Percentiles rank a stretch among this genome's conserved stretches.
Evolutionary conservation across 2,329 filamentous ascomycete species (phyloP).

Genomic region (Exophiala xenobiotica): DNA sequence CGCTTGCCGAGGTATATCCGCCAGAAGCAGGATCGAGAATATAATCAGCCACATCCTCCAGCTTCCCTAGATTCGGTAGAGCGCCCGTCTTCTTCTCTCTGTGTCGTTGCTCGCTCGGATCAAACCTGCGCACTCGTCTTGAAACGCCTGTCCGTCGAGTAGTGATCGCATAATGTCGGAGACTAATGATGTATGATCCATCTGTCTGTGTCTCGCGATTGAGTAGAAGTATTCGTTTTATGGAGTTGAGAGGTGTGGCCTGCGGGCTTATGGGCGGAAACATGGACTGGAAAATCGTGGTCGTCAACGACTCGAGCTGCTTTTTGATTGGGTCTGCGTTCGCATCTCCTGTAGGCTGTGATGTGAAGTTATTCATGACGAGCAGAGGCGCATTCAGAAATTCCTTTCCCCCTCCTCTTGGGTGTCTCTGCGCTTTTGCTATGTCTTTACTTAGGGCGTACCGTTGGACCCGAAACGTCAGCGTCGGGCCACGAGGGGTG

Average conservation of each 20-base stretch:
- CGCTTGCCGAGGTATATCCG: conserved; percentile 89
- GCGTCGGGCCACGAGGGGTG: conserved; percentile 84
- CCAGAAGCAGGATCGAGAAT: conserved; percentile 77
- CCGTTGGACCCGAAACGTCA: conserved; percentile 91
- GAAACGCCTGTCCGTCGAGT: conserved; percentile 83
- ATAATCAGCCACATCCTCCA: conserved; percentile 93
- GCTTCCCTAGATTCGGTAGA: conserved; percentile 83
- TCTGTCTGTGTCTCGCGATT: conserved; percentile 70
- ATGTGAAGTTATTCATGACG: conserved; percentile 97
- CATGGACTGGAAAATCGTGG: conserved; percentile 91
- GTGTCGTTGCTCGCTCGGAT: conserved; percentile 78
- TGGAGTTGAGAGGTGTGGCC: conserved; percentile 83
- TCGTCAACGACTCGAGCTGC: conserved; percentile 88
- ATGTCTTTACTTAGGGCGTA: conserved; percentile 95
- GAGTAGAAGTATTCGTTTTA: conserved; percentile 83
- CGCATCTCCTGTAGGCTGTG: conserved; percentile 57
- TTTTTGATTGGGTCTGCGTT: conserved; percentile 74
- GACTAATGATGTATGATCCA: conserved; percentile 76
- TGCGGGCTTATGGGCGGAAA: conserved; percentile 96
- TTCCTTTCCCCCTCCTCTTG: conserved; percentile 78
- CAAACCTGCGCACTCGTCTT: conserved; percentile 76
- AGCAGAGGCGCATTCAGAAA: conserved; percentile 82
- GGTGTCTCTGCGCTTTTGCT: conserved; percentile 76
- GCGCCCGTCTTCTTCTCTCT: conserved; percentile 59
- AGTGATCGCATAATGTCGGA: conserved; percentile 93